Evolutionary conservation across 2,329 filamentous ascomycete genomes (phyloP), one percentile per base, ranked within the genome.

Genomic region (Fusarium sp.): DNA sequence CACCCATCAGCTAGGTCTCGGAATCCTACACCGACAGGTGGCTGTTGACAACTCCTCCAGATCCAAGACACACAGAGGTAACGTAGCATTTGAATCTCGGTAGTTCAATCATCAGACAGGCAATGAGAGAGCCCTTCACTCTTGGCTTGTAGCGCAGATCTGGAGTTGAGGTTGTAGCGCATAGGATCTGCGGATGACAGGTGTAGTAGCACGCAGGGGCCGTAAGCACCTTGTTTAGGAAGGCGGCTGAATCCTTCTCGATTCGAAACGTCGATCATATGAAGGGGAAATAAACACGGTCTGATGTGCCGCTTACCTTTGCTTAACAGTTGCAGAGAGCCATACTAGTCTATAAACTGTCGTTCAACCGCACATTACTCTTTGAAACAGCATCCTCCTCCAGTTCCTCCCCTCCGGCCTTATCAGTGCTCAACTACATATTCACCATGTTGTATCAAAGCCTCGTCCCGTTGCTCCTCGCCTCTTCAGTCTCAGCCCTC

Each of bases 391-490:
- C n/a, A 29, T 49, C 16, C 6, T 20, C 16, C 31, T 56, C 22
- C 5, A 24, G 22, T 36, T 36, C 12, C 8, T 36, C 5, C 2
- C 12, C 16, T 6, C 8, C 16, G 8, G n/a, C n/a, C n/a, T n/a
- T n/a, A 3, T 16, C 14, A n/a, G 24, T 36, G 10, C n/a, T 5
- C 6, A 16, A 16, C 29, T 11, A 2, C 20, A 20, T 27, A 9
- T 66, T 46, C 31, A 49, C 24, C 40, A 64, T 64, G 55, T 29
- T 65, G 20, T 65, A 31, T 40, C 55, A 51, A 60, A 22, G 40
- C n/a, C 36, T 71, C 6, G 3, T 68, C 7, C 56, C 33, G 14
- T 17, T 71, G 24, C 40, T 71, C 9, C 59, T 69, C 4, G 35
- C 51, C 27, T 66, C 66, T 1, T 55, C 63, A 3, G 63, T 6